Evolutionary conservation across 805 yeast species (phyloP).

Genomic region (Starmerella kuoi): DNA sequence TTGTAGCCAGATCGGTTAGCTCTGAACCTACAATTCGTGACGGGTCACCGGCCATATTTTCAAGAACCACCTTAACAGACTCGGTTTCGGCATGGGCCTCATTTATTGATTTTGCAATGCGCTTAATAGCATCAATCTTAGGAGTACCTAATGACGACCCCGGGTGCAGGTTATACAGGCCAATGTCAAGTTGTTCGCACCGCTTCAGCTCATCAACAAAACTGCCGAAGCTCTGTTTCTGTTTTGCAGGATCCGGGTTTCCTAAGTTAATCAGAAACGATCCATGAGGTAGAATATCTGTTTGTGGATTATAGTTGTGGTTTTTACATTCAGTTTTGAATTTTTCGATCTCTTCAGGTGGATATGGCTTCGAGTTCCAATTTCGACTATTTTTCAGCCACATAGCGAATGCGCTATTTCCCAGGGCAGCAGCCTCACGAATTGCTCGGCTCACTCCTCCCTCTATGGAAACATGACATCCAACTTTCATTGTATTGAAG

Average conservation of each 20-base stretch:
- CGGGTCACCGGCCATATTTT: constrained; percentile 97
- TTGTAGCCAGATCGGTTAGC: constrained; percentile 59
- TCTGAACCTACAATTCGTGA: constrained; percentile 66
- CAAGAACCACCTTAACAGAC: constrained; percentile 78
- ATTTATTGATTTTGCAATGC: constrained; percentile 70
- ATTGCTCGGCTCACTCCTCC: constrained; percentile 71
- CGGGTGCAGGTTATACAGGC: constrained; percentile 75
- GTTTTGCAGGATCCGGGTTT: constrained; percentile 75
- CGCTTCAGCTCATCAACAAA: constrained; percentile 77
- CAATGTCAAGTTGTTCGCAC: constrained; percentile 76
- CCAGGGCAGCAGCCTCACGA: constrained; percentile 41
- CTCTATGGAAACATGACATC: constrained; percentile 78
- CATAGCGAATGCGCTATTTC: constrained; percentile 76
- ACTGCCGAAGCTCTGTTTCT: constrained; percentile 58
- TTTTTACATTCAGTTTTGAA: constrained; percentile 54
- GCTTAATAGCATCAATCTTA: constrained; percentile 48
- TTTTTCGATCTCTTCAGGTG: constrained; percentile 50
- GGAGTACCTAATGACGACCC: constrained; percentile 76
- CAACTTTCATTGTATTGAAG: constrained; percentile 37
- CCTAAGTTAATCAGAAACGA: constrained; percentile 88
- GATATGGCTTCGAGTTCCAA: constrained; percentile 76
- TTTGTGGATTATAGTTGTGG: constrained; percentile 37
- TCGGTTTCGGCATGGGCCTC: constrained; percentile 59
- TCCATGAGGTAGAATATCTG: constrained; percentile 84
- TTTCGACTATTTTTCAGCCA: constrained; percentile 81